Evolutionary conservation across 495 filamentous ascomycete genomes (phyloP), one percentile per base, ranked within the genome.

Genomic region (Neurospora sp.): DNA sequence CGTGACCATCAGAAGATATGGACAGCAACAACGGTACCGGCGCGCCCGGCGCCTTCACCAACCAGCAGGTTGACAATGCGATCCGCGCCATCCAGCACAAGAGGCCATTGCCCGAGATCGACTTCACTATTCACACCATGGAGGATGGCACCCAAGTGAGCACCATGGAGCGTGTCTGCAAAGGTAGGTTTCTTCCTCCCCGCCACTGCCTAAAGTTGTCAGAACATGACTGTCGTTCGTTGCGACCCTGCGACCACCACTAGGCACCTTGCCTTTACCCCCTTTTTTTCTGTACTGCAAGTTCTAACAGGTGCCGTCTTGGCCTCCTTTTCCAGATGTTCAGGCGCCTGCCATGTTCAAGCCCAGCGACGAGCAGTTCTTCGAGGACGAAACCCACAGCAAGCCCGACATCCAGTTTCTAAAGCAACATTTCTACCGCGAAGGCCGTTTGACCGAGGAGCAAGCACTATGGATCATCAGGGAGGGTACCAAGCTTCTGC

Each of bases 71-170:
- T 75, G 88, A 90, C 78, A 90, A 90, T 86, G 86, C 88, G 71
- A 87, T 90, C 73, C 92, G 92, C 78, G 96, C 95, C 70, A 90
- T 99, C 80, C 89, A 87, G 78, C 87, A 98, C 74, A 99, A 98
- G 89, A 93, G 90, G 83, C 93, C 94, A 68, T 88, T 94, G 68
- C 96, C 96, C 40, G 96, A 99, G 86, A 98, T 99, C 79, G 96
- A 99, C 83, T 98, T 98, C 81, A 94, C 94, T 69, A 88, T 99
- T 76, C 96, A 99, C 82, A 94, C 91, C 61, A 97, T 98, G 94
- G 96, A 99, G 83, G 96, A 99, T 87, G 93, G 93, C 76, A 89
- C 88, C 37, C 91, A 97, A 82, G 96, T 99, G 79, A 98, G 90
- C 86, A 99, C 96, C 69, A 82, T 91, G 82, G 96, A 99, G 80